Conservation (phyloP, 495 filamentous ascomycete species). For the Podospora bellae-mahoneyi region DNA sequence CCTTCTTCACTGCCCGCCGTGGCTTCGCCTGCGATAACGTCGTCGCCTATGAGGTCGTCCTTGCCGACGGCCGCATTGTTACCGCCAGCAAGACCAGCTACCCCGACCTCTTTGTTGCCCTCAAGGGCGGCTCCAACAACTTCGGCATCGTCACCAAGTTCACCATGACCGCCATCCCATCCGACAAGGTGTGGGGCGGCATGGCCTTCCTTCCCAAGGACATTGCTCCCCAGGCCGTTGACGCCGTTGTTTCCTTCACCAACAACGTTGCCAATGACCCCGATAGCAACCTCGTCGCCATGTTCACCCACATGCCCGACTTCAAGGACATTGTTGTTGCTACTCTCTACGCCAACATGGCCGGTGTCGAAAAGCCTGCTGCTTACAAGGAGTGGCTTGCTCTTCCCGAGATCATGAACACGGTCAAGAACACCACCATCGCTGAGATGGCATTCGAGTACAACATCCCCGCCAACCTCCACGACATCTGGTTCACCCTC, state of each 20-base stretch:
- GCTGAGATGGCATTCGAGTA: conserved; percentile 24
- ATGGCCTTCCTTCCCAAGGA: conserved; percentile 14
- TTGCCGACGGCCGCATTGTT: conserved; percentile 33
- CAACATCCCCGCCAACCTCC: conserved; percentile 13
- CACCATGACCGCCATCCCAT: conserved; percentile 18
- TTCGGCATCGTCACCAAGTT: conserved; percentile 60
- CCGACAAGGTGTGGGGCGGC: conserved; percentile 21
- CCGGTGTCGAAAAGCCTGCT: conserved; percentile 18
- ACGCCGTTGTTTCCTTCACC: conserved; percentile 24
- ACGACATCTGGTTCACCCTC: conserved; percentile 30
- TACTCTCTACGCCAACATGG: conserved; percentile 23
- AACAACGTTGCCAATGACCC: conserved; percentile 26
- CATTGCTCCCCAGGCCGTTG: conserved; percentile 11
- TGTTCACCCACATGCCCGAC: conserved; percentile 21
- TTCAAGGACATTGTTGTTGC: conserved; percentile 23
- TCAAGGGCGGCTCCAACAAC: conserved; percentile 57
- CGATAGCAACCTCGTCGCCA: conserved; percentile 18
- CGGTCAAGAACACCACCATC: conserved; percentile 25
- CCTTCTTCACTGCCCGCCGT: conserved; percentile 41
- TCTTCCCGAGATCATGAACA: conserved; percentile 23
- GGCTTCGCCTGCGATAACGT: conserved; percentile 51
- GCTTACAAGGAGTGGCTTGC: conserved; percentile 23
- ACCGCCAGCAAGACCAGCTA: conserved; percentile 32
- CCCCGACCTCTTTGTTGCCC: conserved; percentile 46
- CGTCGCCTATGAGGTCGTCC: conserved; percentile 47